Evolutionary conservation across 306 rosid species (phyloP).

Genomic region (Inga laurina): DNA sequence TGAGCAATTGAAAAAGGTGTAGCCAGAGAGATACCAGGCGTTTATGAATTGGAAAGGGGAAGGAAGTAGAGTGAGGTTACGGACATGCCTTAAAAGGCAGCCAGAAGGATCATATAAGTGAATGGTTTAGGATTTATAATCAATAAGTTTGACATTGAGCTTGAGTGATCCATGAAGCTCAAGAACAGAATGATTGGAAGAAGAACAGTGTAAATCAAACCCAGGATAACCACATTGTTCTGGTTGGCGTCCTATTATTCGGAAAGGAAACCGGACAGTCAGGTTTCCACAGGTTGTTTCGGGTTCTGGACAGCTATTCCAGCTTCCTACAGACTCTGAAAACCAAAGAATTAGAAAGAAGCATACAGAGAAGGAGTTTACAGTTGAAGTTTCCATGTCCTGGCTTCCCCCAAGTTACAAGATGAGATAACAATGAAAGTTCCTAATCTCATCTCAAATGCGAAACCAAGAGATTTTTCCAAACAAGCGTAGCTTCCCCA

Average conservation of each 20-base stretch:
- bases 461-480: background rate
- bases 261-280: too few species aligned
- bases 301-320: background rate
- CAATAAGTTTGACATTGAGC: too few species aligned
- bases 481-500: too few species aligned
- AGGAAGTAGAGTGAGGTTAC: background rate
- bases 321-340: background rate
- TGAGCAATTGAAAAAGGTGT: slow-evolving; percentile 43
- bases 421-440: background rate
- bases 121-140: too few species aligned
- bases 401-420: background rate
- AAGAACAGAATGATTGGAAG: too few species aligned
- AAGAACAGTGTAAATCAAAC: too few species aligned
- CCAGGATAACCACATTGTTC: too few species aligned
- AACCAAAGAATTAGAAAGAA: slow-evolving; percentile 7
- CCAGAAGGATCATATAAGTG: too few species aligned
- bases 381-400: background rate
- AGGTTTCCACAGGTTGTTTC: background rate
- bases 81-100: too few species aligned
- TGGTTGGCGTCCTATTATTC: too few species aligned
- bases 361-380: background rate
- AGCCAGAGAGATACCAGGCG: background rate
- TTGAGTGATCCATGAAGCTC: too few species aligned
- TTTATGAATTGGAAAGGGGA: slow-evolving; percentile 17
- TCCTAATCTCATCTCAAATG: background rate